Percentiles rank a stretch among this genome's conserved stretches.
phyloP scores from a whole-genome alignment of 2,329 filamentous ascomycete species.

The Parastagonospora nodorum region DNA sequence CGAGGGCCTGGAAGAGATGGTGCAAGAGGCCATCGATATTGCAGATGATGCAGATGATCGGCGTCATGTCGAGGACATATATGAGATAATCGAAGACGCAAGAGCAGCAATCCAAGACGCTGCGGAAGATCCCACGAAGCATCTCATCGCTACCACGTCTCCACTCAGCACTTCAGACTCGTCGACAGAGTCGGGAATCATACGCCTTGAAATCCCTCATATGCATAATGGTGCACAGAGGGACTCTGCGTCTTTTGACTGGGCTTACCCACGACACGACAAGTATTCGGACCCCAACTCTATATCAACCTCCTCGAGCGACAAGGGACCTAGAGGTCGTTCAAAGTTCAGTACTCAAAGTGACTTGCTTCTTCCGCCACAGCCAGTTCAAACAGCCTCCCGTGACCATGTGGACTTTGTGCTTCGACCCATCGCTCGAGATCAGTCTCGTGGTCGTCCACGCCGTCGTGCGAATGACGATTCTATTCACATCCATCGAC shows the following conservation, averaged over 20 bases:
- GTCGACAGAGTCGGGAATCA: background rate
- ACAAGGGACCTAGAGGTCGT: constrained; percentile 4
- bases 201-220: background rate
- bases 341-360: constrained; percentile 22
- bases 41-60: constrained; percentile 41
- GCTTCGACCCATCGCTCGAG: constrained; percentile 29
- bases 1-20: constrained; percentile 49
- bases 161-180: constrained; percentile 24
- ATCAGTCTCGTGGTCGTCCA: constrained; percentile 32
- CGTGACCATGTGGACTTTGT: constrained; percentile 40
- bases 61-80: constrained; percentile 44
- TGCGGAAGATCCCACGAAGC: constrained; percentile 20
- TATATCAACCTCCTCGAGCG: constrained; percentile 15
- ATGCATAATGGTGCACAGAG: constrained; percentile 12
- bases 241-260: constrained; percentile 30
- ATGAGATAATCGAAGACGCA: constrained; percentile 48
- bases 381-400: constrained; percentile 21
- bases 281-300: background rate
- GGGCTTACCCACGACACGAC: constrained; percentile 28
- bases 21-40: constrained; percentile 48
- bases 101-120: constrained; percentile 42
- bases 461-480: constrained; percentile 12
- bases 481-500: background rate
- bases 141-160: constrained; percentile 26
- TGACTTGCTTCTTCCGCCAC: constrained; percentile 29